Percentiles rank a stretch among this genome's conserved stretches.
These are phyloP conservation scores for Staphylotrichum longicolle DNA, from an alignment of 495 filamentous ascomycete genomes.

Conservation along the genomic window DNA sequence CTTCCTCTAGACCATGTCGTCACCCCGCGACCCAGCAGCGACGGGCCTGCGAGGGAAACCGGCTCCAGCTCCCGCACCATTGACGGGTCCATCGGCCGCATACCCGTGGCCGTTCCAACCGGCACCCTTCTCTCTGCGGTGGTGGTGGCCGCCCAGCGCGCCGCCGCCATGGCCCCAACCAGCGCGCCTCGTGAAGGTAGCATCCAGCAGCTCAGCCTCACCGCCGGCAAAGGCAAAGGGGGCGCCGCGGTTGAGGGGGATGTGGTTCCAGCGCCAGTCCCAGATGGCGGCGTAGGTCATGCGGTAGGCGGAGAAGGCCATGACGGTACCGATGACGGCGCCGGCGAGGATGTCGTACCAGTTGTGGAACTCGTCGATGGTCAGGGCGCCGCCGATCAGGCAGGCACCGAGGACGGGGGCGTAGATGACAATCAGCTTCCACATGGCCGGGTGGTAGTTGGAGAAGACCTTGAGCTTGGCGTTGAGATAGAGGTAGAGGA, in stretches of 20 bases:
- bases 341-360: conserved; percentile 61
- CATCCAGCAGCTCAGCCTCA: neutral
- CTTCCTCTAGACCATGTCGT: no score
- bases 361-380: conserved; percentile 61
- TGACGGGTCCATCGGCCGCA: no score
- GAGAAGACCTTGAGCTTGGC: conserved; percentile 62
- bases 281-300: conserved; percentile 58
- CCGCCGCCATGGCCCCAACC: neutral
- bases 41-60: no score
- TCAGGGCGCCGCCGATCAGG: conserved; percentile 56
- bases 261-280: conserved; percentile 58
- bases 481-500: conserved; percentile 59
- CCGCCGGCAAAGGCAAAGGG: neutral
- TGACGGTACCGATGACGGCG: conserved; percentile 53
- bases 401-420: conserved; percentile 57
- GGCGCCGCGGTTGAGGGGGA: conserved; percentile 38
- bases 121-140: no score
- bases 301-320: conserved; percentile 57
- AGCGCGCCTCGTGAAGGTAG: conserved; percentile 3
- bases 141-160: no score
- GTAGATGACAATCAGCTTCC: conserved; percentile 23
- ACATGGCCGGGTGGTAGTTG: conserved; percentile 55
- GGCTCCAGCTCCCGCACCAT: no score
- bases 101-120: no score
- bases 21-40: no score